A percentile compares a stretch with the other conserved stretches of the same genome.
phyloP scores from a whole-genome alignment of 371 early-diverging fungal species.

The Chytridium lagenaria region DNA sequence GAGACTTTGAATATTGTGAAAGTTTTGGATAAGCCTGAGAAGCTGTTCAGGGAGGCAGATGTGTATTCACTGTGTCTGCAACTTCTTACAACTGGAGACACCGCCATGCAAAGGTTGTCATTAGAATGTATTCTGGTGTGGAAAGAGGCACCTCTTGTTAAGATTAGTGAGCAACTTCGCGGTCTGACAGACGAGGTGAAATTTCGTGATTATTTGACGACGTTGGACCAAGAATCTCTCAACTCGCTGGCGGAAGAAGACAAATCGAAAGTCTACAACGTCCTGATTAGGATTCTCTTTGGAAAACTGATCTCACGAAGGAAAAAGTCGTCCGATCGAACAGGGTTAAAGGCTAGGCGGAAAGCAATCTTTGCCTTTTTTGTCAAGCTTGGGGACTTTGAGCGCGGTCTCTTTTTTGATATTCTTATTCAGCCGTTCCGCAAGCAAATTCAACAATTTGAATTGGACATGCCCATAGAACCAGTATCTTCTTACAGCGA shows the following conservation, averaged over 20 bases:
- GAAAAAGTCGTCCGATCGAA: constrained; percentile 65
- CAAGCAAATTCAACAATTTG: background rate
- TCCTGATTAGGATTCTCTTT: constrained; percentile 83
- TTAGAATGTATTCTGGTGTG: constrained; percentile 84
- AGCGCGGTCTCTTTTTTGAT: constrained; percentile 74
- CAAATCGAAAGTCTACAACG: constrained; percentile 45
- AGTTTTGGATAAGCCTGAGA: constrained; percentile 71
- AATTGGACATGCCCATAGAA: constrained; percentile 17
- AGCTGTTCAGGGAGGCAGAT: constrained; percentile 56
- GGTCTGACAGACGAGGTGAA: constrained; percentile 80
- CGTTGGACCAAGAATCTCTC: constrained; percentile 58
- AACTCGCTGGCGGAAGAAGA: background rate
- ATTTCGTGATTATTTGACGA: constrained; percentile 87
- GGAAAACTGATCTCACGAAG: constrained; percentile 83
- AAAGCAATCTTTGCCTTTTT: constrained; percentile 81
- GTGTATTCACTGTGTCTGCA: constrained; percentile 70
- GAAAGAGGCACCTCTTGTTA: constrained; percentile 69
- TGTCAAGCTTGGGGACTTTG: constrained; percentile 65
- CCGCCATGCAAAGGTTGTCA: constrained; percentile 75
- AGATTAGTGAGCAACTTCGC: constrained; percentile 77
- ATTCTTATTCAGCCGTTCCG: constrained; percentile 82
- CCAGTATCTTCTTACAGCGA: background rate
- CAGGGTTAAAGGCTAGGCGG: constrained; percentile 73
- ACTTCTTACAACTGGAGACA: constrained; percentile 81
- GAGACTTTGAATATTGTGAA: constrained; percentile 77